Evolutionary conservation across 306 rosid genomes (phyloP).

Genomic region (Leucaena leucocephala): DNA sequence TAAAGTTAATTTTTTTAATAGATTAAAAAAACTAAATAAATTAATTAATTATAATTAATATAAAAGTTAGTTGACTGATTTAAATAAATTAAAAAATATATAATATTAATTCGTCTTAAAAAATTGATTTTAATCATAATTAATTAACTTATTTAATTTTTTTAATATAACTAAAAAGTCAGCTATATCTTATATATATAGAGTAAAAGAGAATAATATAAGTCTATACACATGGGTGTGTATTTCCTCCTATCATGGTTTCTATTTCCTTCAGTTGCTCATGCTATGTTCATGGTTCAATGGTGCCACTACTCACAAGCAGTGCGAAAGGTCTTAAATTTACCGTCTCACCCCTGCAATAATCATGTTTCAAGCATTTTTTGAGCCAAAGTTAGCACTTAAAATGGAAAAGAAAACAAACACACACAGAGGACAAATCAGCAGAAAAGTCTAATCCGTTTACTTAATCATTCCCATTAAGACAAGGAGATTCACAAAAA

Average conservation of each 20-base stretch:
- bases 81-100: too few species aligned
- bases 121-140: too few species aligned
- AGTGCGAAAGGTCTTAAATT: background rate
- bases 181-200: too few species aligned
- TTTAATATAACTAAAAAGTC: too few species aligned
- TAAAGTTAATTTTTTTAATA: too few species aligned
- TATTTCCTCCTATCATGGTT: background rate
- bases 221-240: background rate
- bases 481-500: background rate
- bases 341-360: background rate
- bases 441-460: background rate
- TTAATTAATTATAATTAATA: too few species aligned
- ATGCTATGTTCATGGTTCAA: slow-evolving; percentile 21
- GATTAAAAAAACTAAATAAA: too few species aligned
- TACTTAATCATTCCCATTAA: background rate
- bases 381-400: background rate
- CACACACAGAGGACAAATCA: background rate
- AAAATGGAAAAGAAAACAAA: background rate
- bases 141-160: too few species aligned
- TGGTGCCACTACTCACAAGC: slow-evolving; percentile 10
- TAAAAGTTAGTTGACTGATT: too few species aligned
- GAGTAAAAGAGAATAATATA: background rate
- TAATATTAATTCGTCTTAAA: too few species aligned
- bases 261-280: background rate
- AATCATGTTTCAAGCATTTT: background rate